These are phyloP conservation scores for Nicotiana attenuata DNA, from an alignment of 257 asterid species.

Conservation along the genomic window DNA sequence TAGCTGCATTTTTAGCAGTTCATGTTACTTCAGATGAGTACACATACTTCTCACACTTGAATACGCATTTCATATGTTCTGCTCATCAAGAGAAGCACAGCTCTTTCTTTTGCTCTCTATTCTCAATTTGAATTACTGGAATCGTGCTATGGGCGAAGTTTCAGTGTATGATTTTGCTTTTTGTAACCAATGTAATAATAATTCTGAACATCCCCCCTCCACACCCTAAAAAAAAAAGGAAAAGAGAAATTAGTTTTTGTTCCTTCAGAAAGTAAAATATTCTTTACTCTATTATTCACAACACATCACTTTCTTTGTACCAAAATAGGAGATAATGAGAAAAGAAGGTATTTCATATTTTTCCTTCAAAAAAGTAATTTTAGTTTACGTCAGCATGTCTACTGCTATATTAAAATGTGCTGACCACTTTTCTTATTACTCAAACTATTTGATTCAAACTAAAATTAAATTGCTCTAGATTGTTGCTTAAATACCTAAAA, in stretches of 20 bases:
- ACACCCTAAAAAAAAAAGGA: background rate
- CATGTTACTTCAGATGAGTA: too few relatives aligned
- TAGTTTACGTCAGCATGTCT: background rate
- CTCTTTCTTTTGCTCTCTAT: too few relatives aligned
- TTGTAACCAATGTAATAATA: background rate
- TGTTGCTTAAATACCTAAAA: background rate
- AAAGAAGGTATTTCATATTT: background rate
- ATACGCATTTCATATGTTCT: too few relatives aligned
- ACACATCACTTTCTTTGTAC: background rate
- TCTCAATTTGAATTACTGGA: background rate
- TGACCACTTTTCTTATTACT: background rate
- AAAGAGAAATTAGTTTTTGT: background rate
- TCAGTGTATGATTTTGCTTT: background rate
- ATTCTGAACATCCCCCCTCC: background rate
- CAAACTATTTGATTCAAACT: background rate
- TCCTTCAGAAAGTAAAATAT: background rate
- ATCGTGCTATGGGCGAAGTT: background rate
- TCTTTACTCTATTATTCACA: slow-evolving; percentile 2
- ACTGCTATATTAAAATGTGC: background rate
- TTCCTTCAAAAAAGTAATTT: background rate
- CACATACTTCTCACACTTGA: too few relatives aligned
- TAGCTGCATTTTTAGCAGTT: too few relatives aligned
- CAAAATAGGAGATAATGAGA: background rate
- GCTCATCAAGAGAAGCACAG: too few relatives aligned
- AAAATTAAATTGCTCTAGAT: background rate